Conservation (phyloP, 1,284 basidiomycete species). For the Pisolithus thermaeus region DNA sequence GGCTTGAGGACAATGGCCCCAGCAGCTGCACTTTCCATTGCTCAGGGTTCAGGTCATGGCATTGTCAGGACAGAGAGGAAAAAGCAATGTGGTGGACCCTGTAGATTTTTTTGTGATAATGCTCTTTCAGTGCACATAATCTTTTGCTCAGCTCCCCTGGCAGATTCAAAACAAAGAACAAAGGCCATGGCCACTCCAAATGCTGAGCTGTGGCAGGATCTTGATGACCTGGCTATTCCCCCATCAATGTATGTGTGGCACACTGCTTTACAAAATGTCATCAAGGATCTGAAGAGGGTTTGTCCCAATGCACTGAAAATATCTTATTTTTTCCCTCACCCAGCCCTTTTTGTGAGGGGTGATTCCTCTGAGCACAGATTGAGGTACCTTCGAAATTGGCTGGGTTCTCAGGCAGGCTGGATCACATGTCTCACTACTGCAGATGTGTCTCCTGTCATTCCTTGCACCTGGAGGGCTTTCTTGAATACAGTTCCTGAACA, state of each 20-base stretch:
- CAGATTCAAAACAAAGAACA: too few relatives aligned
- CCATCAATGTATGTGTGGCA: neutral
- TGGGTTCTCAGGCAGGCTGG: neutral
- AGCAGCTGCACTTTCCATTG: too few relatives aligned
- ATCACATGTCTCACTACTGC: neutral
- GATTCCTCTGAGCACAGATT: neutral
- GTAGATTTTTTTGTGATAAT: too few relatives aligned
- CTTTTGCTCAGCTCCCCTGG: too few relatives aligned
- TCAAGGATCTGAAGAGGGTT: neutral
- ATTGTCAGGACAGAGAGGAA: too few relatives aligned
- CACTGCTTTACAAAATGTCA: neutral
- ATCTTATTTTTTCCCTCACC: neutral
- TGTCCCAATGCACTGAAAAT: neutral
- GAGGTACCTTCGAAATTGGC: neutral
- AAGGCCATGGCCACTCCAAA: neutral
- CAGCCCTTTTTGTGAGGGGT: neutral
- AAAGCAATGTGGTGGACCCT: too few relatives aligned
- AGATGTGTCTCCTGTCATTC: neutral
- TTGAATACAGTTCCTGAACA: neutral
- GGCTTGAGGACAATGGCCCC: too few relatives aligned
- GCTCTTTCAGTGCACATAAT: too few relatives aligned
- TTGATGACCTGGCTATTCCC: neutral
- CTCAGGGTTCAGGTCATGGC: too few relatives aligned
- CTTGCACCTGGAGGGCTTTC: neutral
- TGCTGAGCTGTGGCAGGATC: neutral